A percentile compares a stretch with the other conserved stretches of the same genome.
Conservation (phyloP, 192 early-diverging fungal genomes). For the Entomortierella chlamydospora region DNA sequence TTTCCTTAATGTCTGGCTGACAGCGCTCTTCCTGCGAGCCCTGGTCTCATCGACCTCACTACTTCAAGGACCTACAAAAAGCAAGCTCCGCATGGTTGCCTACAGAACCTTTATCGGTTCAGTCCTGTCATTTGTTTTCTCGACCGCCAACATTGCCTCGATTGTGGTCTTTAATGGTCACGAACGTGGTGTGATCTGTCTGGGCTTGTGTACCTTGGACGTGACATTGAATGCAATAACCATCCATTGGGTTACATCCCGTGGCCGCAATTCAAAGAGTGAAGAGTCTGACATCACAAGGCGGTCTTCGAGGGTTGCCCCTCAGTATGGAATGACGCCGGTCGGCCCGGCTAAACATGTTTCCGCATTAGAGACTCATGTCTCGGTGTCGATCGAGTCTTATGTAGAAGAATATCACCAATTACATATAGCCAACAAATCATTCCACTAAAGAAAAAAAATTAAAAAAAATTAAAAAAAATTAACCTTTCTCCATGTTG, state of each 20-base stretch:
- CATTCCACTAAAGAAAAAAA: background rate
- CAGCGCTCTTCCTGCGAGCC: slow-evolving; percentile 26
- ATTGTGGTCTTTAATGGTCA: slow-evolving; percentile 48
- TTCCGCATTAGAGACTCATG: slow-evolving; percentile 10
- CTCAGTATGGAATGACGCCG: background rate
- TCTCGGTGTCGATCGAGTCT: slow-evolving; percentile 39
- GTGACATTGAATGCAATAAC: slow-evolving; percentile 59
- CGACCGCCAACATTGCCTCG: slow-evolving; percentile 53
- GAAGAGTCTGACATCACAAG: too few species aligned
- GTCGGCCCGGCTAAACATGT: background rate
- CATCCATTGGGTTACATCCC: slow-evolving; percentile 62
- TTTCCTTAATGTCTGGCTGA: slow-evolving; percentile 27
- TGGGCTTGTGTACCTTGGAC: slow-evolving; percentile 58
- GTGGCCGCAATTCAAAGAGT: background rate
- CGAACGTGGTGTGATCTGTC: slow-evolving; percentile 58
- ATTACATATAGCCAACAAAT: slow-evolving; percentile 16
- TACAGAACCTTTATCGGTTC: slow-evolving; percentile 54
- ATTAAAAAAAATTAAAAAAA: too few species aligned
- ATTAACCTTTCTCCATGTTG: too few species aligned
- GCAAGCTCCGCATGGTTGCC: slow-evolving; percentile 42
- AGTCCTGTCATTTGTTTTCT: slow-evolving; percentile 47
- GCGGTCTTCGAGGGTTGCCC: background rate
- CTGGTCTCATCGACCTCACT: slow-evolving; percentile 43
- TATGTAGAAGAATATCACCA: slow-evolving; percentile 47
- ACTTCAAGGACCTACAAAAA: slow-evolving; percentile 42